phyloP scores from a whole-genome alignment of 495 filamentous ascomycete species.

The Penicillium coffeae region DNA sequence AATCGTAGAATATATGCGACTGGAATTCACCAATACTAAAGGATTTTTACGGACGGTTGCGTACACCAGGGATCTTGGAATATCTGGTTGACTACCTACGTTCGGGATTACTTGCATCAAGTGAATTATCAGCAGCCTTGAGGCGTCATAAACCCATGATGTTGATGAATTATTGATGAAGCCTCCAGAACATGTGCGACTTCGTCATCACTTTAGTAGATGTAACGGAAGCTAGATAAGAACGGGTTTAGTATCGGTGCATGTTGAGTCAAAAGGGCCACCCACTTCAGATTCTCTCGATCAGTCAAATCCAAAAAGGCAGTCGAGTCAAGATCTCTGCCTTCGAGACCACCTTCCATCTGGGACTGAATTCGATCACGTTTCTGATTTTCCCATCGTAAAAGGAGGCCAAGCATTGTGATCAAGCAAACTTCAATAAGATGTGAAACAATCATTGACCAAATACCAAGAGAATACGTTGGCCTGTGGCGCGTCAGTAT shows the following conservation, averaged over 20 bases:
- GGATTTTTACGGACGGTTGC: too few relatives aligned
- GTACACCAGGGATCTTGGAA: too few relatives aligned
- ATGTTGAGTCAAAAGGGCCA: not conserved
- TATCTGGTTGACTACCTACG: too few relatives aligned
- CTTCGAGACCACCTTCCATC: conserved; percentile 44
- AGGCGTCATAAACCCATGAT: too few relatives aligned
- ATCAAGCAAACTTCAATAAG: conserved; percentile 51
- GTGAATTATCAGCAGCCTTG: too few relatives aligned
- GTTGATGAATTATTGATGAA: too few relatives aligned
- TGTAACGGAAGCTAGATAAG: conserved; percentile 30
- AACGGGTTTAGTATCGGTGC: not conserved
- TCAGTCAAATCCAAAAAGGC: conserved; percentile 61
- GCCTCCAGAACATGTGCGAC: too few relatives aligned
- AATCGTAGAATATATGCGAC: too few relatives aligned
- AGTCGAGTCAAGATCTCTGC: conserved; percentile 50
- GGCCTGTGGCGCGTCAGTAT: conserved; percentile 27
- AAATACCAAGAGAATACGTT: conserved; percentile 55
- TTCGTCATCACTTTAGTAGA: conserved; percentile 23
- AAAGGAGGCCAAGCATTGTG: conserved; percentile 39
- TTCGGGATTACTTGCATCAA: too few relatives aligned
- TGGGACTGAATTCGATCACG: conserved; percentile 50
- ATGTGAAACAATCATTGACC: conserved; percentile 60
- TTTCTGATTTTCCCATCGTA: conserved; percentile 54
- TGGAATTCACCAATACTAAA: too few relatives aligned
- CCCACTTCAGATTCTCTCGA: conserved; percentile 53